These are phyloP conservation scores for Cajanus cajan DNA, from an alignment of 306 rosid species.

Conservation along the genomic window DNA sequence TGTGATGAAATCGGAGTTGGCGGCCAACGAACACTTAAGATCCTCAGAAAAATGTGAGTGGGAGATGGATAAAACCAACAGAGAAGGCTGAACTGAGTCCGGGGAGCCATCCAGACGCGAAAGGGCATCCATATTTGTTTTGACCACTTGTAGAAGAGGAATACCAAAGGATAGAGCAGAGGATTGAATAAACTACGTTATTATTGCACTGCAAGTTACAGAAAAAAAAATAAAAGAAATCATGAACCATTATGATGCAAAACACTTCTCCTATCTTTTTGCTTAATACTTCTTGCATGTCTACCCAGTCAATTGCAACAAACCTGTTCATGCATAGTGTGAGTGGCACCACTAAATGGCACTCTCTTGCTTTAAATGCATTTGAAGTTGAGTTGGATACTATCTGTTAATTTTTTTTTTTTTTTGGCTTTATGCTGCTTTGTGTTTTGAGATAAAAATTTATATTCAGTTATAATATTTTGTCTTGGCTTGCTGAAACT, in stretches of 20 bases:
- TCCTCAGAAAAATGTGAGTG: too few species aligned
- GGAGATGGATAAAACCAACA: too few species aligned
- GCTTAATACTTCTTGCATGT: not conserved
- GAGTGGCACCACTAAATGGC: not conserved
- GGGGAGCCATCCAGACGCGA: too few species aligned
- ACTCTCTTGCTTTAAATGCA: not conserved
- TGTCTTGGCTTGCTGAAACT: constrained; percentile 6
- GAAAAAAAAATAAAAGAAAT: not conserved
- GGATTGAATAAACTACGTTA: not conserved
- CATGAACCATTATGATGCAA: not conserved
- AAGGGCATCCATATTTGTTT: not conserved
- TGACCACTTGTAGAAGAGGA: constrained; percentile 10
- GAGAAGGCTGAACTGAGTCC: too few species aligned
- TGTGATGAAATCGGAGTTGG: too few species aligned
- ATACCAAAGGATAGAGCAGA: not conserved
- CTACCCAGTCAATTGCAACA: not conserved
- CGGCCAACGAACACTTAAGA: too few species aligned
- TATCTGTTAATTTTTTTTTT: not conserved
- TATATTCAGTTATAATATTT: not conserved
- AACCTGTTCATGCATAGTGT: not conserved
- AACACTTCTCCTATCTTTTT: not conserved
- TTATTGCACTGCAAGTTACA: not conserved
- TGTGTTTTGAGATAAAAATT: not conserved
- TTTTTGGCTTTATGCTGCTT: not conserved
- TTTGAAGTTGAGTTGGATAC: constrained; percentile 3